phyloP scores from a whole-genome alignment of 805 yeast species.

The Kazachstania martiniae region DNA sequence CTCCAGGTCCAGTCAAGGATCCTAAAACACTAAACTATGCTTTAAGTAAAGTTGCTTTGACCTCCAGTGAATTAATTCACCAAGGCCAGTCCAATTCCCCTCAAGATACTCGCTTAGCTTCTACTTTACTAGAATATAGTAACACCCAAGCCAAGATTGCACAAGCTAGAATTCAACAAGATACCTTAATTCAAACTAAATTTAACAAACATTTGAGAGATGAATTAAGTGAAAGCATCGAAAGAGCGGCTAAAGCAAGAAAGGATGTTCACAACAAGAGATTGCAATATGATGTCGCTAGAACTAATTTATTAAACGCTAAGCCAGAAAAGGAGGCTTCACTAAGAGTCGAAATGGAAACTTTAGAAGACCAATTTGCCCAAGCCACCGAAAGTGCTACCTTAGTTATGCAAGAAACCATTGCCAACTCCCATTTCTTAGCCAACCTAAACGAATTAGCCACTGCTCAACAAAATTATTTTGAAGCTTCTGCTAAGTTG shows the following conservation, averaged over 20 bases:
- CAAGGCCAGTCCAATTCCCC: slow-evolving; percentile 9
- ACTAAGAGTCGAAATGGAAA: slow-evolving; percentile 65
- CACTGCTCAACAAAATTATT: slow-evolving; percentile 72
- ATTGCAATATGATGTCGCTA: slow-evolving; percentile 68
- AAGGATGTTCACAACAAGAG: slow-evolving; percentile 69
- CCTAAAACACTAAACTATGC: slow-evolving; percentile 84
- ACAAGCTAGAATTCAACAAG: slow-evolving; percentile 75
- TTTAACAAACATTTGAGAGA: slow-evolving; percentile 59
- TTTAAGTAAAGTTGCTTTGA: slow-evolving; percentile 61
- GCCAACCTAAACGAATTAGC: slow-evolving; percentile 57
- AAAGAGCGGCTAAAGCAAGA: slow-evolving; percentile 57
- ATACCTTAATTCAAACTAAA: slow-evolving; percentile 54
- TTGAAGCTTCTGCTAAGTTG: slow-evolving; percentile 60
- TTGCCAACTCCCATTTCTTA: slow-evolving; percentile 59
- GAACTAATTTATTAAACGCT: slow-evolving; percentile 41
- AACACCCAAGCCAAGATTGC: slow-evolving; percentile 66
- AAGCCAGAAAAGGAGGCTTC: slow-evolving; percentile 59
- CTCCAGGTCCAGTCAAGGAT: slow-evolving; percentile 37
- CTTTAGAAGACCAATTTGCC: slow-evolving; percentile 82
- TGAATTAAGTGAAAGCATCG: slow-evolving; percentile 48
- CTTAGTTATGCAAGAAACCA: slow-evolving; percentile 67
- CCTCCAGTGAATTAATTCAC: slow-evolving; percentile 25
- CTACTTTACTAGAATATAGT: slow-evolving; percentile 57
- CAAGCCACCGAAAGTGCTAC: slow-evolving; percentile 85
- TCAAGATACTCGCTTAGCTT: slow-evolving; percentile 34